Evolutionary conservation across 2,329 filamentous ascomycete species (phyloP).

Genomic region (Fusarium buxicola): DNA sequence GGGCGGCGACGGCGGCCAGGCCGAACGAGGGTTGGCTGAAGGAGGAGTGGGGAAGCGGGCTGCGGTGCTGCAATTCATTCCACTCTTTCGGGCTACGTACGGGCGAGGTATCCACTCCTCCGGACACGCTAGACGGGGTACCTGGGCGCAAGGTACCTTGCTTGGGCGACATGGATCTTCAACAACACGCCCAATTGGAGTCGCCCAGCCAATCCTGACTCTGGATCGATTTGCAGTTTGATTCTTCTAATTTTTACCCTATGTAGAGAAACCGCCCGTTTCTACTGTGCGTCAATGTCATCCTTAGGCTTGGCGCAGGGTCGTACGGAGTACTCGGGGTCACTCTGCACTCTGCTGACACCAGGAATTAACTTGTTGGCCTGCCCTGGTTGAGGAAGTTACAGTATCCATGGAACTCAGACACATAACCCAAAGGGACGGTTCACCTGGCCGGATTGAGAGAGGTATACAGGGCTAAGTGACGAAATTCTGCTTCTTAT

Average conservation of each 20-base stretch:
- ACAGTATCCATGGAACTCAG: constrained; percentile 1
- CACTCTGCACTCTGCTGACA: constrained; percentile 19
- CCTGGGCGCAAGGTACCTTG: constrained; percentile 34
- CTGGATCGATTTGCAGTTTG: constrained; percentile 20
- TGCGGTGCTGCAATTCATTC: constrained; percentile 23
- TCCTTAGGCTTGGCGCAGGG: constrained; percentile 4
- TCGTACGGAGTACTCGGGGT: constrained; percentile 16
- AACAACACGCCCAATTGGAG: constrained; percentile 13
- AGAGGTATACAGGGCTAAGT: not conserved
- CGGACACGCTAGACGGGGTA: constrained; percentile 26
- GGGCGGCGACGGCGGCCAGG: constrained; percentile 26
- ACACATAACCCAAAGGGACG: constrained; percentile 18
- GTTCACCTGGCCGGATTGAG: constrained; percentile 19
- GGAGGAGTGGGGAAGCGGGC: constrained; percentile 39
- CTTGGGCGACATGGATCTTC: constrained; percentile 12
- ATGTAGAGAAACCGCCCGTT: constrained; percentile 15
- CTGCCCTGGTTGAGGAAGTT: constrained; percentile 2
- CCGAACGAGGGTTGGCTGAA: constrained; percentile 37
- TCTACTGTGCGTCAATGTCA: not conserved
- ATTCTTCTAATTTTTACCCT: constrained; percentile 33
- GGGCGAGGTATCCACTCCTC: constrained; percentile 24
- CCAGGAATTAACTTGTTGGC: constrained; percentile 6
- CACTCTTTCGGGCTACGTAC: constrained; percentile 34
- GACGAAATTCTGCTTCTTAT: not conserved
- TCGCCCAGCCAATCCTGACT: constrained; percentile 25